phyloP scores from a whole-genome alignment of 2,329 filamentous ascomycete genomes.

The Clathrospora elynae region DNA sequence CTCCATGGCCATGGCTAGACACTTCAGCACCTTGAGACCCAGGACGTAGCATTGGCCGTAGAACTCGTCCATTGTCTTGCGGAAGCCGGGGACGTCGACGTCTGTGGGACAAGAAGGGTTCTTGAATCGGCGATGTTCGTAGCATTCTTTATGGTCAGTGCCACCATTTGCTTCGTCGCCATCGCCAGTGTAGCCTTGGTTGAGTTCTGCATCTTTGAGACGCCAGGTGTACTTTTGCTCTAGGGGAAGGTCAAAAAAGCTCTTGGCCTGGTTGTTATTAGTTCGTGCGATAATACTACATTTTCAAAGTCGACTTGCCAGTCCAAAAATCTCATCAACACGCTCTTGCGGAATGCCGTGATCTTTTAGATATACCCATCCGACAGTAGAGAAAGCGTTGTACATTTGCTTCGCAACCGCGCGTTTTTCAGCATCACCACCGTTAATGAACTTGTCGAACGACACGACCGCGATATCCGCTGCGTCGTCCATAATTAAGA shows the following conservation, averaged over 20 bases:
- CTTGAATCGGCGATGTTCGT: conserved; percentile 30
- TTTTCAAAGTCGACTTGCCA: conserved; percentile 30
- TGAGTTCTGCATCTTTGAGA: conserved; percentile 44
- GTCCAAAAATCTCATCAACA: conserved; percentile 37
- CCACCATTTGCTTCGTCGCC: conserved; percentile 45
- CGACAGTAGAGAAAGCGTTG: conserved; percentile 47
- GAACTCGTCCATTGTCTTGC: conserved; percentile 30
- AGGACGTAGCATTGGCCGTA: conserved; percentile 30
- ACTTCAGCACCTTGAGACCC: conserved; percentile 29
- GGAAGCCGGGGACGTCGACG: conserved; percentile 30
- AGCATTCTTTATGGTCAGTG: conserved; percentile 36
- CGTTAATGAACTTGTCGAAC: conserved; percentile 33
- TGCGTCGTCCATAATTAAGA: conserved; percentile 14
- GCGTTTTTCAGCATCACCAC: conserved; percentile 23
- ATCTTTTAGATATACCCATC: conserved; percentile 52
- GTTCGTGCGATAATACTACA: neutral
- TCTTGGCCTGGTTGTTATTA: conserved; percentile 30
- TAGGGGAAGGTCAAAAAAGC: conserved; percentile 45
- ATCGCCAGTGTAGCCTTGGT: conserved; percentile 49
- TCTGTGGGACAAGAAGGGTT: conserved; percentile 28
- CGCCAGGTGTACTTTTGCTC: conserved; percentile 45
- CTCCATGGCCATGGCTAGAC: conserved; percentile 36
- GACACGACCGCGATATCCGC: conserved; percentile 33
- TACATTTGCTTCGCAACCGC: conserved; percentile 43
- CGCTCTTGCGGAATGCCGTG: conserved; percentile 46